Evolutionary conservation across 2,329 filamentous ascomycete species (phyloP).

Genomic region (Nannizzia gypsea): DNA sequence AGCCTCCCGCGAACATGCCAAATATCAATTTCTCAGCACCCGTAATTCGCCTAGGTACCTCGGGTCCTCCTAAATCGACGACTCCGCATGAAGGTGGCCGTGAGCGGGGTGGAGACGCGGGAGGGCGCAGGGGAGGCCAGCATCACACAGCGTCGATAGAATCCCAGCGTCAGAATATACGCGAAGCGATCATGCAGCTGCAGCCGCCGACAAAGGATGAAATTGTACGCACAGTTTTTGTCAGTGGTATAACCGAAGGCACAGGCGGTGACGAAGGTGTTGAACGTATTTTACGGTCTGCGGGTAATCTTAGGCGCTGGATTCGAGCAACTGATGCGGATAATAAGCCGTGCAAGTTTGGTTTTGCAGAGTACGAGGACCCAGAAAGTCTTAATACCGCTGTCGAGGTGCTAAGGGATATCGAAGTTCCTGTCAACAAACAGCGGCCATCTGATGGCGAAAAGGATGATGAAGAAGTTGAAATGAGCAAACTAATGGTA

Average conservation of each 20-base stretch:
- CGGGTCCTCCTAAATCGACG: conserved; percentile 50
- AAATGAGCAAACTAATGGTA: conserved; percentile 60
- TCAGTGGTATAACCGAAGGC: conserved; percentile 73
- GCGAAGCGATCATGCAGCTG: conserved; percentile 59
- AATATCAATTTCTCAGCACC: conserved; percentile 98
- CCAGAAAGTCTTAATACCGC: conserved; percentile 75
- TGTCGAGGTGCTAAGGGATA: conserved; percentile 68
- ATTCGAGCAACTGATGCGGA: conserved; percentile 66
- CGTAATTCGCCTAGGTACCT: conserved; percentile 83
- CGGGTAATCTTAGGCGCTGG: conserved; percentile 73
- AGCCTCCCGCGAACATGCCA: conserved; percentile 80
- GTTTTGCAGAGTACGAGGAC: conserved; percentile 92
- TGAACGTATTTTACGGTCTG: conserved; percentile 64
- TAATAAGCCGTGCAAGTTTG: conserved; percentile 74
- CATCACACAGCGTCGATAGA: conserved; percentile 50
- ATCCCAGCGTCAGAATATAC: conserved; percentile 52
- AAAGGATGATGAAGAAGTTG: conserved; percentile 40
- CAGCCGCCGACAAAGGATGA: conserved; percentile 81
- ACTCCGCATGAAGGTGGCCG: conserved; percentile 32
- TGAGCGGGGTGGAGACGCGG: conserved; percentile 33
- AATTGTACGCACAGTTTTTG: conserved; percentile 79
- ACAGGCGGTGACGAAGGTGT: conserved; percentile 64
- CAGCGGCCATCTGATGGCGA: conserved; percentile 41
- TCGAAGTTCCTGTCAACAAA: conserved; percentile 70
- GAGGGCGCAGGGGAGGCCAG: conserved; percentile 45